These are phyloP conservation scores for Fusarium tricinctum DNA, from an alignment of 2,329 filamentous ascomycete genomes.

Conservation along the genomic window DNA sequence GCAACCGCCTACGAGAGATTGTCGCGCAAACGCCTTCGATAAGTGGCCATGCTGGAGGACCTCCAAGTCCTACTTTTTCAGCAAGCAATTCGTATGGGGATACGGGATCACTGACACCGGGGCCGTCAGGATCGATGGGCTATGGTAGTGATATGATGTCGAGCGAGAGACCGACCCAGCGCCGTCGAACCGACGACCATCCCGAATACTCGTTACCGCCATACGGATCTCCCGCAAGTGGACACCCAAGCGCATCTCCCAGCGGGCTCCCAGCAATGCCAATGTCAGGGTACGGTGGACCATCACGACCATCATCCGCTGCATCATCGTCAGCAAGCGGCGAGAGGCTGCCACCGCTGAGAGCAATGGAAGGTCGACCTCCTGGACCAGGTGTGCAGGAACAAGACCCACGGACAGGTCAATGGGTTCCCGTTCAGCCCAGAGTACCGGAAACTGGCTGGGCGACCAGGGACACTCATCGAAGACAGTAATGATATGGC, in stretches of 20 bases:
- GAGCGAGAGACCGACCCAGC: conserved; percentile 62
- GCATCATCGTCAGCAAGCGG: conserved; percentile 56
- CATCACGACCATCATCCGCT: conserved; percentile 57
- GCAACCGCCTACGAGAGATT: conserved; percentile 78
- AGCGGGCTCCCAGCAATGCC: conserved; percentile 60
- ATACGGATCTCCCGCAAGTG: conserved; percentile 54
- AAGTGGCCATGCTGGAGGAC: conserved; percentile 66
- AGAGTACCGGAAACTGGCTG: conserved; percentile 55
- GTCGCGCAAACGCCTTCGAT: conserved; percentile 71
- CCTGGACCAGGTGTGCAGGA: conserved; percentile 51
- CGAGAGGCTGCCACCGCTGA: conserved; percentile 64
- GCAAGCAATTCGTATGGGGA: conserved; percentile 56
- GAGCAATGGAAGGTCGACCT: conserved; percentile 59
- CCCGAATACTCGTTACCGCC: conserved; percentile 58
- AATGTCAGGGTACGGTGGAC: conserved; percentile 55
- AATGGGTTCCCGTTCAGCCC: conserved; percentile 54
- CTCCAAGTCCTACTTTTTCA: conserved; percentile 63
- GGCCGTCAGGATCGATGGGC: conserved; percentile 48
- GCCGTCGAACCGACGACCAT: conserved; percentile 64
- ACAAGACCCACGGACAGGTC: conserved; percentile 55
- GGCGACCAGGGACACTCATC: conserved; percentile 51
- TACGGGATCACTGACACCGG: conserved; percentile 54
- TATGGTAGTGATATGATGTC: conserved; percentile 60
- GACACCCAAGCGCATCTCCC: conserved; percentile 52
- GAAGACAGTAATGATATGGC: conserved; percentile 44